phyloP scores from a whole-genome alignment of 148 eudicot genomes.

The Rhododendron ovatum region DNA sequence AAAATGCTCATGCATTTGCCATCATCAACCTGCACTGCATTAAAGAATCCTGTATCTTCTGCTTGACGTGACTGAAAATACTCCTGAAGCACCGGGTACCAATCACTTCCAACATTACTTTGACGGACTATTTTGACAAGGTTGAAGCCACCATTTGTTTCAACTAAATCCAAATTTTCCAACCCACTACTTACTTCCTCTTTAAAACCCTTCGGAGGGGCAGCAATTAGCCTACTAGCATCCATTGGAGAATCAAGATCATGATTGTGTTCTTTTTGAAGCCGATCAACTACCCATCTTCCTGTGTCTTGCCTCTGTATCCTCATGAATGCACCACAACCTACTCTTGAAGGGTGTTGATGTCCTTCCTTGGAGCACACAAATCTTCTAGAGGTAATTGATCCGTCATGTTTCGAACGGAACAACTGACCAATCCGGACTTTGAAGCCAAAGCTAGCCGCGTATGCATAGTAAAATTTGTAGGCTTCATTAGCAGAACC shows the following conservation, averaged over 20 bases:
- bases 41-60: constrained; percentile 48
- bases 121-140: constrained; percentile 36
- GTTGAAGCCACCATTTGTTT: constrained; percentile 40
- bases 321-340: constrained; percentile 63
- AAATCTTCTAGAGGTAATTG: constrained; percentile 55
- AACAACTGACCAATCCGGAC: constrained; percentile 56
- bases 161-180: constrained; percentile 49
- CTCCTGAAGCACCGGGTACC: constrained; percentile 41
- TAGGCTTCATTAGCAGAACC: constrained; percentile 50
- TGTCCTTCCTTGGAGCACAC: constrained; percentile 66
- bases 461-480: constrained; percentile 38
- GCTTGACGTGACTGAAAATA: constrained; percentile 53
- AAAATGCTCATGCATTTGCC: constrained; percentile 51
- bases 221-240: constrained; percentile 15
- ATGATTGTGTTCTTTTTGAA: constrained; percentile 52
- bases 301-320: constrained; percentile 51
- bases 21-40: constrained; percentile 42
- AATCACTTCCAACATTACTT: constrained; percentile 38
- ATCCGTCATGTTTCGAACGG: constrained; percentile 55
- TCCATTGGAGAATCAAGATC: constrained; percentile 30
- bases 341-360: constrained; percentile 63
- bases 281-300: constrained; percentile 57
- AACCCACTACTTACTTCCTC: constrained; percentile 34
- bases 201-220: constrained; percentile 27
- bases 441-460: constrained; percentile 39